Evolutionary conservation across 805 yeast genomes (phyloP).

Genomic region (Candida koratica): DNA sequence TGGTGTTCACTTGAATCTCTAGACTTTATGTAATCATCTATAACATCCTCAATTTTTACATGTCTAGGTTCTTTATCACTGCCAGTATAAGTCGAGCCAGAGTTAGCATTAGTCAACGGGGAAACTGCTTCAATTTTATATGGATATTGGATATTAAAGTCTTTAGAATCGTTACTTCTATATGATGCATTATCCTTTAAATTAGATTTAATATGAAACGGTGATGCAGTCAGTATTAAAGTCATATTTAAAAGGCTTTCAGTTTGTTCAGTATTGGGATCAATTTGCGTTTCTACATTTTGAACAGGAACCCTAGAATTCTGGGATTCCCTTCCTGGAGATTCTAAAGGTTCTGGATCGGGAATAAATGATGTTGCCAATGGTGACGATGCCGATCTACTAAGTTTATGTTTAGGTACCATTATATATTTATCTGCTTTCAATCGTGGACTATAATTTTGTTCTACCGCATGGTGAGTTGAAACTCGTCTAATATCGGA

Average conservation of each 20-base stretch:
- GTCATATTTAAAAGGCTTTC: constrained; percentile 19
- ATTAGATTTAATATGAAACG: not conserved
- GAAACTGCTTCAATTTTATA: constrained; percentile 14
- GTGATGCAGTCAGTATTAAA: constrained; percentile 12
- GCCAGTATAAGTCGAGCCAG: not conserved
- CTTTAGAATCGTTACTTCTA: constrained; percentile 1
- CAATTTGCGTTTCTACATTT: too few species aligned
- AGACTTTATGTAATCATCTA: constrained; percentile 2
- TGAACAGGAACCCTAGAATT: too few species aligned
- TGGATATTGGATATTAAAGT: not conserved
- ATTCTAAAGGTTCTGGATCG: not conserved
- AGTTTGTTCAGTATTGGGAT: constrained; percentile 10
- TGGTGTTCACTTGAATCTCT: not conserved
- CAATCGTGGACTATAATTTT: too few species aligned
- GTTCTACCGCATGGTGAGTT: too few species aligned
- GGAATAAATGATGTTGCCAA: not conserved
- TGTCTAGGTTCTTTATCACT: constrained; percentile 6
- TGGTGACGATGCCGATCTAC: constrained; percentile 1
- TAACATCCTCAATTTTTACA: constrained; percentile 2
- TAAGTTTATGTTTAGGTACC: not conserved
- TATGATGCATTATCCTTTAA: not conserved
- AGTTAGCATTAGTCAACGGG: constrained; percentile 9
- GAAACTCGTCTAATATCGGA: not conserved
- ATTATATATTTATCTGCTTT: too few species aligned
- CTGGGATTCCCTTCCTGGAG: too few species aligned